Evolutionary conservation across 2,329 filamentous ascomycete species (phyloP).

Genomic region (Fusarium goolgardi): DNA sequence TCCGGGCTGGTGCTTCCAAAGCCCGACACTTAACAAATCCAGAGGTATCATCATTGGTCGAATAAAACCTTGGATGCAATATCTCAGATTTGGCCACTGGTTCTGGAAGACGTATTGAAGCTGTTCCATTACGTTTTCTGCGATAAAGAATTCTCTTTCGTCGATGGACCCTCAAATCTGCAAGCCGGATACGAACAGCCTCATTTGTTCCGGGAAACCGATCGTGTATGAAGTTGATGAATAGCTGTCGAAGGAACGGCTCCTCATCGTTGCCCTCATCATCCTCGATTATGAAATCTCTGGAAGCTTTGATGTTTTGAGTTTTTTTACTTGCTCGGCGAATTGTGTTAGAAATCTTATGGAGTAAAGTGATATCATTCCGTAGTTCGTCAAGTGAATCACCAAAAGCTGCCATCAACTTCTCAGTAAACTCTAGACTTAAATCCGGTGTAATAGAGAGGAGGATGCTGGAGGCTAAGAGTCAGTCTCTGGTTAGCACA

Average conservation of each 20-base stretch:
- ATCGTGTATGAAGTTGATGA: not conserved
- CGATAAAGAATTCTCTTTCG: not conserved
- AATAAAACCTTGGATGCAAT: not conserved
- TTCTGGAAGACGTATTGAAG: not conserved
- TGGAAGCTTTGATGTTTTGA: not conserved
- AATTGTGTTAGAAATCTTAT: not conserved
- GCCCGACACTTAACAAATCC: not conserved
- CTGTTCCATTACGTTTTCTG: not conserved
- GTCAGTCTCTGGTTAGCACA: no score
- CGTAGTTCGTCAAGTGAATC: not conserved
- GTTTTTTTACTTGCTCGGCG: not conserved
- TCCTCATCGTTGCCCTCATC: not conserved
- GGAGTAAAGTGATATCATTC: not conserved
- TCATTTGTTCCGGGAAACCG: not conserved
- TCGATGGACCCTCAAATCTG: not conserved
- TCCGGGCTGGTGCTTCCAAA: not conserved
- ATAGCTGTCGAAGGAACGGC: not conserved
- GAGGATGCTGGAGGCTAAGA: no score
- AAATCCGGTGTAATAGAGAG: not conserved
- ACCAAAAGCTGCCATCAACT: no score
- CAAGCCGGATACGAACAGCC: not conserved
- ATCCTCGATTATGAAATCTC: not conserved
- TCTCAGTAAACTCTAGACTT: not conserved
- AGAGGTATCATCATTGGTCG: no score
- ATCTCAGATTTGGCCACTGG: not conserved